Evolutionary conservation across 2,329 filamentous ascomycete species (phyloP), one percentile per base, ranked within the genome.

Genomic region (Neofusicoccum sp.): DNA sequence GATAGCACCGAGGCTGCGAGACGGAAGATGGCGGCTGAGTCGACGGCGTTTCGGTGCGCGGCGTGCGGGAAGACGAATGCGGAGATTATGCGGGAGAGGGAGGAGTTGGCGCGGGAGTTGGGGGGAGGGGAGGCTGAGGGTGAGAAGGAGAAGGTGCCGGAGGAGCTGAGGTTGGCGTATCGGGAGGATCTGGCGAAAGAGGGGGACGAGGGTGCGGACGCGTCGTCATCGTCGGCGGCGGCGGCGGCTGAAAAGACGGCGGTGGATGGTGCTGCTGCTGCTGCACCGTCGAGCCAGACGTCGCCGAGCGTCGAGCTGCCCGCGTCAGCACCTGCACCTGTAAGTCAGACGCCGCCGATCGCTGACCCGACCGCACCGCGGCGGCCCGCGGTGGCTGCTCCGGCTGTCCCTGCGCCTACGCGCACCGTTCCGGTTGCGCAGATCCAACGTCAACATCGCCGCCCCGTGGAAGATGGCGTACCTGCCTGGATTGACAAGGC

Each of bases 401-500:
- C 64, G 33, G 29, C 64, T 50, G 33, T 65, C 29, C 64, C 63
- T 47, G 63, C 68, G 37, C 62, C 66, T 14, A 50, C 61, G 14
- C 64, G 45, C 5, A 64, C 61, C 36, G 31, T 59, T 43, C 44
- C 49, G 54, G 41, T 56, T 22, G 44, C 44, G 5, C 64, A 50
- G 22, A 39, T 31, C 36, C 62, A 63, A 45, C 62, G 60, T 47
- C 67, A 47, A 14, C 68, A 63, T 39, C 65, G 36, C 6, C 63
- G 37, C 4, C 59, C 56, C 34, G 6, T 56, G 7, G 64, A 65
- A n/a, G 82, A 85, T 33, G 85, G 80, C 2, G 84, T 91, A 14
- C 85, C 88, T 1, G 78, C 87, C 11, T 96, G 92, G 90, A 82
- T 97, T 16, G 93, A 97, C 75, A 86, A 91, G 66, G 85, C 89